phyloP scores from a whole-genome alignment of 2,329 filamentous ascomycete species.

The Nectriaceae sp. region DNA sequence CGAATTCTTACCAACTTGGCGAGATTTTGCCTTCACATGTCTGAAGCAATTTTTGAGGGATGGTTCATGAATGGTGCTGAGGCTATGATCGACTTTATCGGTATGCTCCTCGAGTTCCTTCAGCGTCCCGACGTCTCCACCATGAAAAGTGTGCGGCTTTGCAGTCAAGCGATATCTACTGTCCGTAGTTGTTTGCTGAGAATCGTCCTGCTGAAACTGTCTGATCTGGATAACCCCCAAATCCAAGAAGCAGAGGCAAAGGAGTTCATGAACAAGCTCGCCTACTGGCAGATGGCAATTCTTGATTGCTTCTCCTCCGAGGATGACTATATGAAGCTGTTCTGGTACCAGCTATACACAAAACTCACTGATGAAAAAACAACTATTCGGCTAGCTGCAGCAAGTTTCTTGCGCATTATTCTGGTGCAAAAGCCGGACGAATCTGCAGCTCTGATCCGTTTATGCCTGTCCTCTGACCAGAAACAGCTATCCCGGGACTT shows the following conservation, averaged over 20 bases:
- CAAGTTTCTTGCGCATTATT: conserved; percentile 86
- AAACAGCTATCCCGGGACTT: conserved; percentile 74
- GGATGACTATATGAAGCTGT: conserved; percentile 77
- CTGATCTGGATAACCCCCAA: conserved; percentile 72
- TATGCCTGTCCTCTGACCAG: conserved; percentile 71
- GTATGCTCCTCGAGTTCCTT: conserved; percentile 83
- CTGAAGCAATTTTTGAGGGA: conserved; percentile 91
- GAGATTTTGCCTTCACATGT: conserved; percentile 76
- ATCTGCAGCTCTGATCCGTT: conserved; percentile 70
- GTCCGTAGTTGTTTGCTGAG: conserved; percentile 79
- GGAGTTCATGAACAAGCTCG: conserved; percentile 78
- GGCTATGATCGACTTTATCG: conserved; percentile 80
- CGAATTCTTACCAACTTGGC: conserved; percentile 84
- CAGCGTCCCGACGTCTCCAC: conserved; percentile 80
- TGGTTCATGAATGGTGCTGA: conserved; percentile 93
- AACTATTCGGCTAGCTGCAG: conserved; percentile 72
- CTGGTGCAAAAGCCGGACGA: conserved; percentile 91
- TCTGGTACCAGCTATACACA: conserved; percentile 91
- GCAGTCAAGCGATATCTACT: conserved; percentile 75
- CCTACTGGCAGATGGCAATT: conserved; percentile 95
- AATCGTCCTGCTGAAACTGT: conserved; percentile 77
- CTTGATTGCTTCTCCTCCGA: conserved; percentile 76
- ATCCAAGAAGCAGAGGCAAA: conserved; percentile 63
- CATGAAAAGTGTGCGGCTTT: conserved; percentile 88
- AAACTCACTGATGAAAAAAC: conserved; percentile 75